Base-by-base conservation (phyloP, 2,329 filamentous ascomycete genomes). In the Stenocarpella maydis region DNA sequence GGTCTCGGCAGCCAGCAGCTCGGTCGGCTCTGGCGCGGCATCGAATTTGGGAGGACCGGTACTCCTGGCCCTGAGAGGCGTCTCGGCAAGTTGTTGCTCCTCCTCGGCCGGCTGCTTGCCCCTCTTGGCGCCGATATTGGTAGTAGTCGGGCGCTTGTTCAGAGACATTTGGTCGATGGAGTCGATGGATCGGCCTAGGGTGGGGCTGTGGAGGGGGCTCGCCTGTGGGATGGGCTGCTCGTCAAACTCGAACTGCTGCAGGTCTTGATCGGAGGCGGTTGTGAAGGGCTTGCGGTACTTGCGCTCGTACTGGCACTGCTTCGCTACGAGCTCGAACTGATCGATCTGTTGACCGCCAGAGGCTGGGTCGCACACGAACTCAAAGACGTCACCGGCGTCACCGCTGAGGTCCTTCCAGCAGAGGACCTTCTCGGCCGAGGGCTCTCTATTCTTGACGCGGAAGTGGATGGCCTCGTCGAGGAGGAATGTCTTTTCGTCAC, bases 231-330 rank as follows among this genome's bases (percentile, higher is more conserved):
- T 90, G 9, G 88, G 87, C 43, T 87, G 84, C 75, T 89, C 87
- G 72, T 87, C 82, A 77, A 98, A 98, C 19, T 91, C 88, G 75
- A 99, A 98, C 74, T 97, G 89, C 71, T 88, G 81, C 5, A 98
- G 86, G 72, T 99, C 94, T 71, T 89, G 85, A 69, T 94, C 91
- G 10, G 93, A 94, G 1, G 96, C 96, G 60, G 90, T 91, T 54
- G 93, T 90, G 74, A 93, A 88, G 47, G 89, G 91, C 76, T 91
- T 92, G 72, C 93, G 89, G 80, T 96, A 97, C 80, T 97, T 98
- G 77, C 95, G 89, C 83, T 99, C 96, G 91, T 97, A 99, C 81
- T 99, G 96, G 79, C 96, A 98, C 87, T 98, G 91, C 69, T 93
- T 88, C 9, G 96, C 93, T 65, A 94, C 90, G 66, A 91, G 86